A percentile compares a stretch with the other conserved stretches of the same genome.
Conservation (phyloP, 352 stramenopile species). For the Phytophthora podocarpi region DNA sequence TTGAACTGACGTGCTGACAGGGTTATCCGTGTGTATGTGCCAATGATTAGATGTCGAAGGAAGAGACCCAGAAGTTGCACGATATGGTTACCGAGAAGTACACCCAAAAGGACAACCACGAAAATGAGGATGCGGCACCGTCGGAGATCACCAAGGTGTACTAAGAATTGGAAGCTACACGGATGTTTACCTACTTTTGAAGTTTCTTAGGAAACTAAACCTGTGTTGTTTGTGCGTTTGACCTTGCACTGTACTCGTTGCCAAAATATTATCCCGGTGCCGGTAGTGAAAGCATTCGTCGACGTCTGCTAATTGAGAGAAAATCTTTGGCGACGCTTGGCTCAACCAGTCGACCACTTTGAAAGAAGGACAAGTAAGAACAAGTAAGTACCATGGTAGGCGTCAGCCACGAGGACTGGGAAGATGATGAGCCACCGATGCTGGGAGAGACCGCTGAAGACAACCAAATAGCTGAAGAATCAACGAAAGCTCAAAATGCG, state of each 20-base stretch:
- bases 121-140: slow-evolving; percentile 31
- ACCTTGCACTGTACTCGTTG: too few relatives aligned
- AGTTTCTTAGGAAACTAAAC: too few relatives aligned
- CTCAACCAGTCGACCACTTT: slow-evolving; percentile 20
- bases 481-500: slow-evolving; percentile 12
- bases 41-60: slow-evolving; percentile 80
- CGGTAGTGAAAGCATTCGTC: too few relatives aligned
- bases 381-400: slow-evolving; percentile 20
- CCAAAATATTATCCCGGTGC: too few relatives aligned
- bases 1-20: too few relatives aligned
- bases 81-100: slow-evolving; percentile 67
- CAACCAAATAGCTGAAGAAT: slow-evolving; percentile 38
- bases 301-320: neutral
- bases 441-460: slow-evolving; percentile 31
- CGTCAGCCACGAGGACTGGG: slow-evolving; percentile 16
- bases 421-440: slow-evolving; percentile 58
- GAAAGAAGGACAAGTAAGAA: slow-evolving; percentile 6
- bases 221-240: too few relatives aligned
- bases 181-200: too few relatives aligned
- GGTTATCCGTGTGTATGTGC: too few relatives aligned
- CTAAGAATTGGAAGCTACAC: too few relatives aligned
- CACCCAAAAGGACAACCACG: slow-evolving; percentile 33
- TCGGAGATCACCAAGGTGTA: slow-evolving; percentile 87
- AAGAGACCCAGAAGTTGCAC: slow-evolving; percentile 77
- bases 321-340: slow-evolving; percentile 27